A percentile compares a stretch with the other conserved stretches of the same genome.
Evolutionary conservation across 371 early-diverging fungal genomes (phyloP).

Genomic region (Mucor lusitanicus): DNA sequence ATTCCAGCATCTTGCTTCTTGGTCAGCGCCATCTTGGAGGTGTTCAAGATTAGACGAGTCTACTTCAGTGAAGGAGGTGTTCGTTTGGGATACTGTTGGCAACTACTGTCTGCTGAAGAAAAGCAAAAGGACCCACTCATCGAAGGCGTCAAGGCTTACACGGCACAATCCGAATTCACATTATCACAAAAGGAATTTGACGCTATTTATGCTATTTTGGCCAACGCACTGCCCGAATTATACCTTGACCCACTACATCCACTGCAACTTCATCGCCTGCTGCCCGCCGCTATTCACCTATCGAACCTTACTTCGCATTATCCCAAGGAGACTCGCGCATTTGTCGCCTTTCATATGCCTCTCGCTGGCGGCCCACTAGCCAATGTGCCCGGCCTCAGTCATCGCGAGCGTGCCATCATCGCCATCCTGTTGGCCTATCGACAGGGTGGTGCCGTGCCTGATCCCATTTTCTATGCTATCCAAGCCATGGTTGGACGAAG

Average conservation of each 20-base stretch:
- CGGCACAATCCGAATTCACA: slow-evolving; percentile 28
- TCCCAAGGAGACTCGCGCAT: slow-evolving; percentile 64
- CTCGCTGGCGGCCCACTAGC: slow-evolving; percentile 61
- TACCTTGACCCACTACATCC: slow-evolving; percentile 36
- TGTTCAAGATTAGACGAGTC: slow-evolving; percentile 45
- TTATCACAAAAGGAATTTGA: slow-evolving; percentile 34
- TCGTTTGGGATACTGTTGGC: slow-evolving; percentile 61
- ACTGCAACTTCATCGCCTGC: slow-evolving; percentile 49
- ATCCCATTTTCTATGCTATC: slow-evolving; percentile 41
- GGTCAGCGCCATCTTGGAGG: slow-evolving; percentile 54
- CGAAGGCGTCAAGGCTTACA: slow-evolving; percentile 53
- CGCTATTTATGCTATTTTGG: slow-evolving; percentile 35
- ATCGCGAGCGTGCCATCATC: slow-evolving; percentile 57
- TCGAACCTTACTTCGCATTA: slow-evolving; percentile 57
- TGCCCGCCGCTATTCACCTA: slow-evolving; percentile 56
- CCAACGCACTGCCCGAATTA: slow-evolving; percentile 30
- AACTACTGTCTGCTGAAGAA: slow-evolving; percentile 41
- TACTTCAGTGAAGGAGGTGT: slow-evolving; percentile 69
- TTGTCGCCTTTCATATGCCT: slow-evolving; percentile 61
- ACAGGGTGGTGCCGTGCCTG: slow-evolving; percentile 58
- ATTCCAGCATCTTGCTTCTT: slow-evolving; percentile 65
- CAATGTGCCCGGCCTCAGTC: slow-evolving; percentile 60
- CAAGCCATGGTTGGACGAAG: slow-evolving; percentile 41
- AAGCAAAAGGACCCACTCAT: slow-evolving; percentile 57
- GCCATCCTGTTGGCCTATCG: slow-evolving; percentile 55